Conservation (phyloP, 495 filamentous ascomycete genomes). For the Letharia columbiana region DNA sequence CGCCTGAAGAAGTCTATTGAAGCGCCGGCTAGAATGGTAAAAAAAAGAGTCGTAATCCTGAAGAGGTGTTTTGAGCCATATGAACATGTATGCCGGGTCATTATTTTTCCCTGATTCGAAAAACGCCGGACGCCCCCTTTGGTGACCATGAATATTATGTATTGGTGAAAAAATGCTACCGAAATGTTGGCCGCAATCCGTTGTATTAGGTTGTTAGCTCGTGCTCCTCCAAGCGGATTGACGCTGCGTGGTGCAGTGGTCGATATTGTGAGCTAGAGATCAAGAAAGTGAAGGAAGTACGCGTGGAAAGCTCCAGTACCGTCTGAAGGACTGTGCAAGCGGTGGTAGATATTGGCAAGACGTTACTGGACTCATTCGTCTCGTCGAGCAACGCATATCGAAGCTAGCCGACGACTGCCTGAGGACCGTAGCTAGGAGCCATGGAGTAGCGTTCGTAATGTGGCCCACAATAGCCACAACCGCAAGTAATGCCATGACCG, state of each 20-base stretch:
- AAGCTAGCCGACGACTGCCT: conserved; percentile 54
- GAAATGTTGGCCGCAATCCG: not conserved
- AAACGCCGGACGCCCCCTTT: conserved; percentile 7
- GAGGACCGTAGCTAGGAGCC: conserved; percentile 49
- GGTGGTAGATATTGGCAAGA: not conserved
- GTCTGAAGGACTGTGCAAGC: not conserved
- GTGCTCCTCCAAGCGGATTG: not conserved
- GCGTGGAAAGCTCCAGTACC: not conserved
- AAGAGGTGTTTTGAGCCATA: not conserved
- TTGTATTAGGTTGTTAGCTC: not conserved
- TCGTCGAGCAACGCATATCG: not conserved
- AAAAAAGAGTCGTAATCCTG: conserved; percentile 13
- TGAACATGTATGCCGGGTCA: conserved; percentile 9
- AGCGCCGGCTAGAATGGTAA: conserved; percentile 11
- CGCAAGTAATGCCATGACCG: conserved; percentile 55
- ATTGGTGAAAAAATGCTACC: not conserved
- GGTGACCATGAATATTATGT: conserved; percentile 11
- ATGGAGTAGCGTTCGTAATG: conserved; percentile 58
- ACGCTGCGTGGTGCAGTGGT: not conserved
- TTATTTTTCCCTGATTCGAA: conserved; percentile 5
- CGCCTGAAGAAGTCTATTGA: conserved; percentile 16
- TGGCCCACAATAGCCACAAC: conserved; percentile 57
- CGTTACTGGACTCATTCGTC: not conserved
- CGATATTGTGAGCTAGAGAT: not conserved
- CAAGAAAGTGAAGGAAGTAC: not conserved